Evolutionary conservation across 2,329 filamentous ascomycete genomes (phyloP), one percentile per base, ranked within the genome.

Genomic region (Xylariaceae sp.): DNA sequence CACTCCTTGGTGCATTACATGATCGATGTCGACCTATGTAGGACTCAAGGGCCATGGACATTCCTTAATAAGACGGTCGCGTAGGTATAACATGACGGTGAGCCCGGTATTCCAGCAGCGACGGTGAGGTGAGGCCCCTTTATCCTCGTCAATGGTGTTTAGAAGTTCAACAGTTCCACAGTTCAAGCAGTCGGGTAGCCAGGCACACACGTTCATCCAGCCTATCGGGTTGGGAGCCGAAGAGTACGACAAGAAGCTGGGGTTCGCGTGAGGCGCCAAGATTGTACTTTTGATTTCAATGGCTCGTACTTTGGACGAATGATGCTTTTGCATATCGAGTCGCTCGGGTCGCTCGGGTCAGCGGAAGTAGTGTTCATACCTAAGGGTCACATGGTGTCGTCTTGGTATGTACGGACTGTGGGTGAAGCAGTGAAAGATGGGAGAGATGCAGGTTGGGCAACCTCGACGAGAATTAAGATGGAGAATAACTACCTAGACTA

Each of bases 61-160:
- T 66, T 66, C 46, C 61, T 60, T 11, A 59, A 55, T 29, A 43
- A n/a, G 56, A 59, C 54, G 56, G 37, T 62, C 42, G 60, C 54
- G 29, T 19, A 19, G 19, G 19, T 67, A 62, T 48, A 62, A 67
- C 46, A 63, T 64, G 40, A 64, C 63, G 6, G 64, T 66, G 5
- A 78, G 67, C 47, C 80, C 4, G 19, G 19, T 76, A 73, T 50
- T 78, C 79, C 19, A 77, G 74, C 53, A 64, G 71, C 1, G 76
- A 79, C 54, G 72, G 72, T 0, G 53, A 70, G n/a, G 67, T 76
- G 68, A 75, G 68, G 11, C 76, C 76, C 2, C 56, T 80, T 42
- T 76, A 76, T 51, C 48, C 19, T 79, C 55, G 65, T 72, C 1
- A 79, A 71, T 35, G 76, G 76, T 0, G 76, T 80, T 1, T 76